Evolutionary conservation across 345 rosid species (phyloP), one percentile per base, ranked within the genome.

Genomic region (Hibiscus tridactylites): DNA sequence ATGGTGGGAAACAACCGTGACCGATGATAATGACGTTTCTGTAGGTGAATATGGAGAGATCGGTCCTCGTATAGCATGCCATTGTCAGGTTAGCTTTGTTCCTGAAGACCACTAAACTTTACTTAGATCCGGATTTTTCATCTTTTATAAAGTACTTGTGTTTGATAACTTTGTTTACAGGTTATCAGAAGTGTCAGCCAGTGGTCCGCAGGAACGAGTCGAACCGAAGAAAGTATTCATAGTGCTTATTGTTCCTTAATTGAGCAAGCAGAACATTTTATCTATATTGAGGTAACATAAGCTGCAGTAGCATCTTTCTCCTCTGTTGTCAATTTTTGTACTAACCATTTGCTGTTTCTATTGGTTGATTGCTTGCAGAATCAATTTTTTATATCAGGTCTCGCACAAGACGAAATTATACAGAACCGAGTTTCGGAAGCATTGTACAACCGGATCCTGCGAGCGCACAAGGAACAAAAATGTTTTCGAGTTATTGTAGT

Each of bases 141-240:
- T 21, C 13, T 9, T 56, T 56, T 24, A 9, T 9, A 9, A 53
- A 56, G 29, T 56, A 9, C 60, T 0, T 0, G 31, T 10, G 61
- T 57, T 24, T 9, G 61, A 9, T 56, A 56, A 7, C 60, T 56
- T 17, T 21, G 60, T 56, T 9, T 21, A 9, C 6, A 56, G 60
- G 11, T 56, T 9, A 56, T 91, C 71, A 83, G 98, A 88, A 94
- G 98, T 76, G 95, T 85, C 61, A 81, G 95, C 77, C 96, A 87
- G 68, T 94, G 98, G 98, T 94, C 98, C 1, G 92, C 90, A 6
- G 98, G 98, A 73, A 86, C 89, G 16, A 86, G 89, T 73, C 96
- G 84, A 71, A 81, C 87, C 9, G 98, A 94, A 86, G 96, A 91
- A 61, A 94, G 98, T 81, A 94, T 90, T 75, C 98, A 94, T 71